These are phyloP conservation scores for Colletotrichum destructivum DNA, from an alignment of 2,329 filamentous ascomycete genomes.

Conservation along the genomic window DNA sequence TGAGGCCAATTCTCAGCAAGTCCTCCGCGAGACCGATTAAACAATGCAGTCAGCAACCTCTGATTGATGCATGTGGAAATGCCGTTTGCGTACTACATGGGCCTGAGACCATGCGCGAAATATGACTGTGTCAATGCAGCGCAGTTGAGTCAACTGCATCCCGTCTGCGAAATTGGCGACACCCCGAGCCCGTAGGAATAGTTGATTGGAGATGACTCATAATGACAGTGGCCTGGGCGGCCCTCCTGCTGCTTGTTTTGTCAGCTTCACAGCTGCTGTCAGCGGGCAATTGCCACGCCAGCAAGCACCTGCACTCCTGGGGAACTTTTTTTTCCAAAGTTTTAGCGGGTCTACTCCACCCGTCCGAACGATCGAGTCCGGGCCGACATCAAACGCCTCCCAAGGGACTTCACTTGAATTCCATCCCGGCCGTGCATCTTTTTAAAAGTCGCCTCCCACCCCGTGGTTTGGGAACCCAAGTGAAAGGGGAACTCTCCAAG, in stretches of 20 bases:
- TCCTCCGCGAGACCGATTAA: not conserved
- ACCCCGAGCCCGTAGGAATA: not conserved
- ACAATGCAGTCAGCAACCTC: not conserved
- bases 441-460: conserved; percentile 36
- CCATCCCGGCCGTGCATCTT: conserved; percentile 10
- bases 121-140: conserved; percentile 16
- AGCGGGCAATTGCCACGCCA: conserved; percentile 35
- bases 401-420: conserved; percentile 21
- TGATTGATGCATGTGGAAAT: not conserved
- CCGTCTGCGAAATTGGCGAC: not conserved
- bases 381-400: conserved; percentile 27
- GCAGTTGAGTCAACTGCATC: conserved; percentile 30
- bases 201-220: conserved; percentile 37
- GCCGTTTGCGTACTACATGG: not conserved
- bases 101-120: conserved; percentile 10
- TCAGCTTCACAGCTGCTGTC: conserved; percentile 33
- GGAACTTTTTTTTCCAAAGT: conserved; percentile 9
- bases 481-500: conserved; percentile 10
- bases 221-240: conserved; percentile 30
- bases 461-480: not conserved
- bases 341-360: conserved; percentile 36
- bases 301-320: not conserved
- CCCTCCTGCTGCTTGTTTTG: conserved; percentile 29
- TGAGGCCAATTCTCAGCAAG: conserved; percentile 31
- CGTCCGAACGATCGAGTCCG: conserved; percentile 29